Percentiles rank a stretch among this genome's conserved stretches.
These are phyloP conservation scores for Saturnispora silvae DNA, from an alignment of 805 yeast species.

Conservation along the genomic window DNA sequence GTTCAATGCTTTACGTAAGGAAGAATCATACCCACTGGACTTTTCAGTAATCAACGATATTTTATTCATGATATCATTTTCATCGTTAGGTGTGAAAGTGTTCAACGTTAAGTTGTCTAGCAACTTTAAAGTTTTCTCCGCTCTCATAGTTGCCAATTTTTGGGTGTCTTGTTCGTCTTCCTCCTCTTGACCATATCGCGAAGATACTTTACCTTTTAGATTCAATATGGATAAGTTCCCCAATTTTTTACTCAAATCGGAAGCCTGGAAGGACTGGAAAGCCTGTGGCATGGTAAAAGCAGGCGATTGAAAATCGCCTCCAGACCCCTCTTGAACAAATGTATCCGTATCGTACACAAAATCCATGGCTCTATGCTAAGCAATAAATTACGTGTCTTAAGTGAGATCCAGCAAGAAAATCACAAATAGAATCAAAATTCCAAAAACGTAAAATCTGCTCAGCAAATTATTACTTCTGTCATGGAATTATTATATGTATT, in stretches of 20 bases:
- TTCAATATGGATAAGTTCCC: constrained; percentile 10
- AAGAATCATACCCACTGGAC: constrained; percentile 29
- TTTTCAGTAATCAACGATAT: constrained; percentile 9
- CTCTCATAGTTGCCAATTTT: constrained; percentile 7
- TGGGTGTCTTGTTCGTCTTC: not conserved
- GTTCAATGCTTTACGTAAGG: constrained; percentile 23
- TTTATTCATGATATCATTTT: constrained; percentile 7
- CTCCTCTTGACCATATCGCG: no score
- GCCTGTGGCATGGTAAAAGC: constrained; percentile 17
- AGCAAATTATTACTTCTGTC: no score
- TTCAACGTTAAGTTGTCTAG: constrained; percentile 7
- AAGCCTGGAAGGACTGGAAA: constrained; percentile 28
- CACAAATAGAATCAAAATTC: not conserved
- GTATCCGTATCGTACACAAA: constrained; percentile 21
- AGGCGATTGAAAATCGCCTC: not conserved
- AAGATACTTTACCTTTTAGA: constrained; percentile 1
- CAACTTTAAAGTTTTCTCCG: constrained; percentile 9
- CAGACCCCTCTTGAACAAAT: constrained; percentile 4
- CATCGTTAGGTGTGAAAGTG: not conserved
- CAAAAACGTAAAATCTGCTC: not conserved
- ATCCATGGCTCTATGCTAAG: no score
- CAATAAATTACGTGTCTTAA: no score
- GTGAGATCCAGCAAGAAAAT: not conserved
- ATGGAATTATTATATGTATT: no score
- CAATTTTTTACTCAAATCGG: constrained; percentile 27